Conservation (phyloP, 768 basidiomycete species). For the Leccinum fibrillosum region DNA sequence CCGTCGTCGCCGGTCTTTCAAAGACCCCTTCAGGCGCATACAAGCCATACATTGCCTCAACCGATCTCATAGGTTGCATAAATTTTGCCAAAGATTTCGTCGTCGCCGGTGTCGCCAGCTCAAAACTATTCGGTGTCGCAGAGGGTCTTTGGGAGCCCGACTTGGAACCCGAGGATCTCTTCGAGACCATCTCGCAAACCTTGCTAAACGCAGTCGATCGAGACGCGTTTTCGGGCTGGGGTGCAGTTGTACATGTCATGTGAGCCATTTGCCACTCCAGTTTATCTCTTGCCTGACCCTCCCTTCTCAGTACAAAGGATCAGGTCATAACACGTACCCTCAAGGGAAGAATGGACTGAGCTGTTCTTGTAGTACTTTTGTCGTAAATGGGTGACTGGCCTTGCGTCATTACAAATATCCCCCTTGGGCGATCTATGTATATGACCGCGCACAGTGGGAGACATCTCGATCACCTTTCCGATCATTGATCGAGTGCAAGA, state of each 20-base stretch:
- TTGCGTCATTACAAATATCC: background rate
- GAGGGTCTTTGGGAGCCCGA: slow-evolving; percentile 99
- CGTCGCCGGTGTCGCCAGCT: slow-evolving; percentile 88
- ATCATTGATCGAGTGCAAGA: background rate
- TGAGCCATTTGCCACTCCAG: slow-evolving; percentile 41
- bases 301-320: slow-evolving; percentile 58
- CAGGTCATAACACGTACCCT: slow-evolving; percentile 79
- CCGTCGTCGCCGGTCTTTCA: slow-evolving; percentile 90
- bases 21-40: slow-evolving; percentile 65
- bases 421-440: background rate
- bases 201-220: slow-evolving; percentile 93
- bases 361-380: slow-evolving; percentile 8
- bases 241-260: slow-evolving; percentile 93
- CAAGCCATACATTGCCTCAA: slow-evolving; percentile 92
- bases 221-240: slow-evolving; percentile 97
- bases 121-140: slow-evolving; percentile 94
- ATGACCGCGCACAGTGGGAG: background rate
- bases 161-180: slow-evolving; percentile 92
- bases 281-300: slow-evolving; percentile 7
- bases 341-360: slow-evolving; percentile 89
- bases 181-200: slow-evolving; percentile 97
- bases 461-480: background rate
- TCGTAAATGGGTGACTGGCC: slow-evolving; percentile 16
- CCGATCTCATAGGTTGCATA: slow-evolving; percentile 91
- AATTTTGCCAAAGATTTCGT: slow-evolving; percentile 97